These are phyloP conservation scores for Aureobasidium sp. DNA, from an alignment of 2,329 filamentous ascomycete genomes.

Conservation along the genomic window DNA sequence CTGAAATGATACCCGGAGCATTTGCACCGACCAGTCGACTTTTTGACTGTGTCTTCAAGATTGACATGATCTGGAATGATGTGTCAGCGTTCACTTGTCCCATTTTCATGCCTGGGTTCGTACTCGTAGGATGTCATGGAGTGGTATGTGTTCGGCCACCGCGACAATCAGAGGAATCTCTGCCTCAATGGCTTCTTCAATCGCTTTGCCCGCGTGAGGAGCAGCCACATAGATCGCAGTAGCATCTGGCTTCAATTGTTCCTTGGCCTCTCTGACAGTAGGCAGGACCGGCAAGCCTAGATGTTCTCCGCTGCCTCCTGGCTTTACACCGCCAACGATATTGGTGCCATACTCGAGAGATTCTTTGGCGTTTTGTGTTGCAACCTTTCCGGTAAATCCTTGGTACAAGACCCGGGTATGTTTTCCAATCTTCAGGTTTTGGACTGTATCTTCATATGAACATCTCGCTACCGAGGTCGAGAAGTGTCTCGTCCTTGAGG, in stretches of 20 bases:
- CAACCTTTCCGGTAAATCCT: conserved; percentile 62
- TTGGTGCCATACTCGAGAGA: conserved; percentile 73
- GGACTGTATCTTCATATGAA: conserved; percentile 55
- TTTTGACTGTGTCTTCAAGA: conserved; percentile 63
- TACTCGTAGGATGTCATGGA: conserved; percentile 70
- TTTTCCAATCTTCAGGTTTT: conserved; percentile 59
- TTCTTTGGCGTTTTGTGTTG: conserved; percentile 69
- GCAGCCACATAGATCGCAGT: conserved; percentile 75
- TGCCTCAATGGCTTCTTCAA: conserved; percentile 72
- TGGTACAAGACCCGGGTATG: conserved; percentile 64
- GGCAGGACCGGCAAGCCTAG: conserved; percentile 66
- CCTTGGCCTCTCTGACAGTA: conserved; percentile 61
- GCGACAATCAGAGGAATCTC: conserved; percentile 72
- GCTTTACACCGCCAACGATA: conserved; percentile 71
- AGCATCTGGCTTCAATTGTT: conserved; percentile 65
- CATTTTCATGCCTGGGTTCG: neutral
- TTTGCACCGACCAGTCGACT: conserved; percentile 74
- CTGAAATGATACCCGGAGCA: conserved; percentile 71
- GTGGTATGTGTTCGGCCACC: conserved; percentile 72
- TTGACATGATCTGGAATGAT: conserved; percentile 53
- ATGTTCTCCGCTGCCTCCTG: conserved; percentile 63
- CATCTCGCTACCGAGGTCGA: conserved; percentile 26
- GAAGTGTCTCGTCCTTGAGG: conserved; percentile 19
- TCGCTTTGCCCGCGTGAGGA: conserved; percentile 63
- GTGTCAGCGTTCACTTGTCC: conserved; percentile 12